Conservation (phyloP, 2,329 filamentous ascomycete species). For the Aaosphaeria arxii region DNA sequence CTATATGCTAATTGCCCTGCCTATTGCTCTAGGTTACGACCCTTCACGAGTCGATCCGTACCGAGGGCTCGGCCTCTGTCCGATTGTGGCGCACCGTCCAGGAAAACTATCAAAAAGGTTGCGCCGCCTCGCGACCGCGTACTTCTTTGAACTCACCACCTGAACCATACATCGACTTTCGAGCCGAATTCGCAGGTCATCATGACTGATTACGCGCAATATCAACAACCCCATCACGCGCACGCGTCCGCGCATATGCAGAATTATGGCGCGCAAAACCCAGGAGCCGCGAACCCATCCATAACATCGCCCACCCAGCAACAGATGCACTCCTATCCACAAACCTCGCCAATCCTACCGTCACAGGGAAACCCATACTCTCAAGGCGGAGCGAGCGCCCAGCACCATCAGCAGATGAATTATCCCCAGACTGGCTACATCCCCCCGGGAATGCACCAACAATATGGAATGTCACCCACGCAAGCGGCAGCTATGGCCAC, state of each 20-base stretch:
- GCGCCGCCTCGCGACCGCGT: constrained; percentile 22
- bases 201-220: constrained; percentile 50
- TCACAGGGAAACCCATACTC: constrained; percentile 61
- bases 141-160: constrained; percentile 16
- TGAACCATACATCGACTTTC: too few relatives aligned
- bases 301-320: constrained; percentile 72
- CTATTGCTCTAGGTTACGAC: constrained; percentile 32
- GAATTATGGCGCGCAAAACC: constrained; percentile 37
- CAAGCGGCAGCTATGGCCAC: constrained; percentile 94
- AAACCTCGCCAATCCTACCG: constrained; percentile 77
- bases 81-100: constrained; percentile 22
- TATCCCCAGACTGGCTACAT: constrained; percentile 79
- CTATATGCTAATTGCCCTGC: constrained; percentile 26
- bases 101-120: constrained; percentile 4
- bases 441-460: constrained; percentile 67
- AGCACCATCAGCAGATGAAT: constrained; percentile 67
- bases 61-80: constrained; percentile 14
- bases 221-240: constrained; percentile 46
- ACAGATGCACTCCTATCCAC: constrained; percentile 50
- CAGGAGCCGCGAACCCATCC: constrained; percentile 37
- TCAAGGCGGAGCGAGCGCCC: constrained; percentile 62
- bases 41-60: constrained; percentile 9
- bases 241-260: constrained; percentile 42
- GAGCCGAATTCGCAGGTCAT: constrained; percentile 2
- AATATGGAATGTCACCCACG: constrained; percentile 75